phyloP scores from a whole-genome alignment of 2,329 filamentous ascomycete genomes.

The Pezicula radicicola region DNA sequence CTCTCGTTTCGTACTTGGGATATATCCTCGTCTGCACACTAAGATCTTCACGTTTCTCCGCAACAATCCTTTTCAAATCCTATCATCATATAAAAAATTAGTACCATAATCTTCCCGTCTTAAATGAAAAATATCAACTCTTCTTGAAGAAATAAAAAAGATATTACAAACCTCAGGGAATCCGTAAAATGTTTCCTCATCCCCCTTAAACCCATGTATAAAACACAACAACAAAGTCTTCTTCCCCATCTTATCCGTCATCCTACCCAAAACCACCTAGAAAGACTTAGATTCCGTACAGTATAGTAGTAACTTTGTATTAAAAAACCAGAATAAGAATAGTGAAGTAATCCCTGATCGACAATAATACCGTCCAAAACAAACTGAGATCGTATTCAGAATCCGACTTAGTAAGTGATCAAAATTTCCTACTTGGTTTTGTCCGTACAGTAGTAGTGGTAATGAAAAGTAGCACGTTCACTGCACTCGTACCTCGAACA shows the following conservation, averaged over 20 bases:
- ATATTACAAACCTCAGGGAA: slow-evolving; percentile 50
- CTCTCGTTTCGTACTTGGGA: slow-evolving; percentile 70
- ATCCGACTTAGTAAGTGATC: too few relatives aligned
- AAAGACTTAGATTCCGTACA: too few relatives aligned
- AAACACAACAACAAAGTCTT: slow-evolving; percentile 69
- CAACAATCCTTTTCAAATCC: slow-evolving; percentile 57
- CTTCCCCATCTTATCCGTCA: slow-evolving; percentile 42
- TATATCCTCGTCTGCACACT: slow-evolving; percentile 61
- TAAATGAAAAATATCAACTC: neutral
- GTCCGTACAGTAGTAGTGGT: too few relatives aligned
- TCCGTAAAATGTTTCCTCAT: slow-evolving; percentile 64
- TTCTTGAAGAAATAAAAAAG: slow-evolving; percentile 1
- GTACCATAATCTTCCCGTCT: neutral
- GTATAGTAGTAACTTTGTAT: too few relatives aligned
- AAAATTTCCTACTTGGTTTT: too few relatives aligned
- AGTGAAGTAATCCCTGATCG: too few relatives aligned
- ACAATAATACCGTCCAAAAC: too few relatives aligned
- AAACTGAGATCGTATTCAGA: too few relatives aligned
- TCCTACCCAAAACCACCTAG: too few relatives aligned
- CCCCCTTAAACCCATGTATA: slow-evolving; percentile 72
- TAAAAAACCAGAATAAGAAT: too few relatives aligned
- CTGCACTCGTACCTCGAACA: too few relatives aligned
- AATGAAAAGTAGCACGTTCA: too few relatives aligned
- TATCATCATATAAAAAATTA: slow-evolving; percentile 8
- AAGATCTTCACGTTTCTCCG: slow-evolving; percentile 57